phyloP scores from a whole-genome alignment of 148 eudicot species.

The Arctostaphylos glauca region DNA sequence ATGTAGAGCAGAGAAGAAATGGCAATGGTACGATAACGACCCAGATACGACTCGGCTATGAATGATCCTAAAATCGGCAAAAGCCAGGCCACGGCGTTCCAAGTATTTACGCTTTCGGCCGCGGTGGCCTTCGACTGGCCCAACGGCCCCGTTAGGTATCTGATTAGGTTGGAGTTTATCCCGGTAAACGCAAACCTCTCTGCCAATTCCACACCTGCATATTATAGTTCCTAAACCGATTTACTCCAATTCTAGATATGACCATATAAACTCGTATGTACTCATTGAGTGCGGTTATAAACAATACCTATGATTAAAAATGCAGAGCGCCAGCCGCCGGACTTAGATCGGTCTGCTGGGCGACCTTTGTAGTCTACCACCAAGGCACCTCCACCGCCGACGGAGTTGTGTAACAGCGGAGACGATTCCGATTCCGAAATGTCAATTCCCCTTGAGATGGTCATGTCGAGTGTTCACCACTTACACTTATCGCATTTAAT shows the following conservation, averaged over 20 bases:
- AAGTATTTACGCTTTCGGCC: constrained; percentile 50
- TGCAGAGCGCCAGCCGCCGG: constrained; percentile 55
- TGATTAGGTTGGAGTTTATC: constrained; percentile 48
- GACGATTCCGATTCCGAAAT: not conserved
- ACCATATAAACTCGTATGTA: too few species aligned
- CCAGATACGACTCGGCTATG: constrained; percentile 52
- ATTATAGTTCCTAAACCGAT: not conserved
- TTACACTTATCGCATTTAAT: too few species aligned
- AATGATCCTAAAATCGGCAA: constrained; percentile 51
- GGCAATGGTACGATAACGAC: constrained; percentile 52
- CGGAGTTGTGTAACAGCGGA: constrained; percentile 15
- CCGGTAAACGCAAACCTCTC: constrained; percentile 64
- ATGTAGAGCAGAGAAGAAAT: constrained; percentile 45
- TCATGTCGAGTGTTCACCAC: not conserved
- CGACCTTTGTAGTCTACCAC: constrained; percentile 45
- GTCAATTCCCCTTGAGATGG: not conserved
- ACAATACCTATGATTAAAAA: constrained; percentile 45
- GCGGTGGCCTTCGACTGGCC: constrained; percentile 52
- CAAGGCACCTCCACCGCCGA: constrained; percentile 21
- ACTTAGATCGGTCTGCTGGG: constrained; percentile 37
- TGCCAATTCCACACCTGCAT: constrained; percentile 53
- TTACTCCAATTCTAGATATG: too few species aligned
- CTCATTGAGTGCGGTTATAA: too few species aligned
- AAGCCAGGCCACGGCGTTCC: constrained; percentile 34
- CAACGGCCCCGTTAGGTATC: constrained; percentile 10